phyloP scores from a whole-genome alignment of 805 yeast species.

The Myxozyma melibiosi region DNA sequence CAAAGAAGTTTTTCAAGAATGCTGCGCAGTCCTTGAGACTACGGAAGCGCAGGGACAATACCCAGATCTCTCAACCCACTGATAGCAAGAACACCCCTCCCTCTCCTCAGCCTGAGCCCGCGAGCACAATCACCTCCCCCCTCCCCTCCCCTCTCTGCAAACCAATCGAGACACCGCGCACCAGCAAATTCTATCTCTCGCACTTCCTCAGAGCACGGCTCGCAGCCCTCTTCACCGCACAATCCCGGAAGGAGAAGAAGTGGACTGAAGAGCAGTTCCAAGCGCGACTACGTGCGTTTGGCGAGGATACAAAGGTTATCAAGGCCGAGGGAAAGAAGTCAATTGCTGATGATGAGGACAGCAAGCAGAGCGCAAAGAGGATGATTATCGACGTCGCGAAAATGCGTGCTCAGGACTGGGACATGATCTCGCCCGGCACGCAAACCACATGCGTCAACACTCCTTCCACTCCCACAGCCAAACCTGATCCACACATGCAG shows the following conservation, averaged over 20 bases:
- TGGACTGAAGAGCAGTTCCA: too few relatives aligned
- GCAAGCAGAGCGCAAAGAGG: background rate
- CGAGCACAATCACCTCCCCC: background rate
- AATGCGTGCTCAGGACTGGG: constrained; percentile 1
- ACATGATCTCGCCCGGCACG: constrained; percentile 3
- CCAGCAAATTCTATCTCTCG: too few relatives aligned
- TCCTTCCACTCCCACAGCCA: background rate
- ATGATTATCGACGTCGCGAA: background rate
- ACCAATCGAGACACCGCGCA: too few relatives aligned
- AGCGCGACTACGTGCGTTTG: too few relatives aligned
- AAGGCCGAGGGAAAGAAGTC: background rate
- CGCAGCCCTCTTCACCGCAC: too few relatives aligned
- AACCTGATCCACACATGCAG: background rate
- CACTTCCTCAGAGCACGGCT: too few relatives aligned
- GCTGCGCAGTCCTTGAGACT: background rate
- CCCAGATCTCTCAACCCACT: background rate
- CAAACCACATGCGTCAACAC: constrained; percentile 7
- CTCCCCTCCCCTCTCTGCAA: too few relatives aligned
- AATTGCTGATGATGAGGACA: background rate
- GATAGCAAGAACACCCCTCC: background rate
- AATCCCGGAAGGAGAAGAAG: too few relatives aligned
- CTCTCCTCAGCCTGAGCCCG: background rate
- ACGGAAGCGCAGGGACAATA: background rate
- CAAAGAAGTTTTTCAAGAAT: background rate
- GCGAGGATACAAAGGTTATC: too few relatives aligned